A percentile compares a stretch with the other conserved stretches of the same genome.
phyloP scores from a whole-genome alignment of 169 alveolate genomes.

The Cryptosporidium parvum region DNA sequence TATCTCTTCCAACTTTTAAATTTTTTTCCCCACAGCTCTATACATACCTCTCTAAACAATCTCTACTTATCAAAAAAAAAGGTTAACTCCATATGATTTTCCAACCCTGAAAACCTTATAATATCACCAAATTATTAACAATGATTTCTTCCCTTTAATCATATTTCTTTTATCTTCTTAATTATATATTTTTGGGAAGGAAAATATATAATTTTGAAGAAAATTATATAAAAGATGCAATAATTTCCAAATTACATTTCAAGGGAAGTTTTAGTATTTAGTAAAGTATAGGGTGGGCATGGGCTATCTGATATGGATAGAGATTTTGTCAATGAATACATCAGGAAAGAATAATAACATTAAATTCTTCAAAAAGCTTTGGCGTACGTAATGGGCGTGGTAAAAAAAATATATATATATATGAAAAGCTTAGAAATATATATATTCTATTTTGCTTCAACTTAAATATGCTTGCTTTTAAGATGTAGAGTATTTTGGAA shows the following conservation, averaged over 20 bases:
- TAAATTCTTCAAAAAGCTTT: background rate
- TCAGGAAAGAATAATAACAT: background rate
- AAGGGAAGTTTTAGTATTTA: background rate
- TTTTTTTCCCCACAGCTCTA: background rate
- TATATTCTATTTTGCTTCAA: background rate
- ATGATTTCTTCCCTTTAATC: too few species aligned
- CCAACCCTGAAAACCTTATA: background rate
- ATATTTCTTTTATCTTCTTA: background rate
- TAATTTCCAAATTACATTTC: background rate
- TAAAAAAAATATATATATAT: background rate
- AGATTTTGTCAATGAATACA: too few species aligned
- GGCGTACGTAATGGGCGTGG: background rate
- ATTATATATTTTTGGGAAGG: background rate
- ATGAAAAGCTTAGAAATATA: background rate
- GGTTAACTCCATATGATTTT: background rate
- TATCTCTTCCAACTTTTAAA: background rate
- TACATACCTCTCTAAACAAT: background rate
- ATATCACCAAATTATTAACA: too few species aligned
- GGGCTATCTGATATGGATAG: background rate
- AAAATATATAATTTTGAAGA: conserved; percentile 4
- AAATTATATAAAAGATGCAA: background rate
- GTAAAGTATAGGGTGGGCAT: background rate
- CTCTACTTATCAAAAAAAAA: background rate
- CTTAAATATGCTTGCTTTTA: background rate
- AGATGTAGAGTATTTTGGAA: conserved; percentile 14